These are phyloP conservation scores for Cordyceps militaris DNA, from an alignment of 2,329 filamentous ascomycete genomes.

Conservation along the genomic window DNA sequence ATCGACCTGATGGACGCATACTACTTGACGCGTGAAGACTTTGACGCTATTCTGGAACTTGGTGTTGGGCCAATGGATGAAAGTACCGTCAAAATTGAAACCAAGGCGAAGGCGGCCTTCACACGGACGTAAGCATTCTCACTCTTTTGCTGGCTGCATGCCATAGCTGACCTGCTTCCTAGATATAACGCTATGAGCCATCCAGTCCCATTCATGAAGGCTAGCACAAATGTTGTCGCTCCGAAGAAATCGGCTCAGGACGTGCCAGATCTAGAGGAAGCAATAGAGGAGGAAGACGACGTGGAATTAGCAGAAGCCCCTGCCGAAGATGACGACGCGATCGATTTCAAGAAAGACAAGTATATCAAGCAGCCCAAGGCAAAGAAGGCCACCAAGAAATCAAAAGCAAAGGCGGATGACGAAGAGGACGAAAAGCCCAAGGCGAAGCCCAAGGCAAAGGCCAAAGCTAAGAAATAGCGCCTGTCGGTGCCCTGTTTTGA, in stretches of 20 bases:
- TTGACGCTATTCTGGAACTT: conserved; percentile 85
- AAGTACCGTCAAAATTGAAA: conserved; percentile 67
- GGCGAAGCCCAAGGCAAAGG: conserved; percentile 44
- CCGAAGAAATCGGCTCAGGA: conserved; percentile 67
- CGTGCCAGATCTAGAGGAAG: conserved; percentile 90
- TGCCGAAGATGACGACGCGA: conserved; percentile 65
- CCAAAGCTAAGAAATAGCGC: conserved; percentile 18
- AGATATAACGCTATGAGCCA: conserved; percentile 84
- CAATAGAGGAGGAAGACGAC: conserved; percentile 84
- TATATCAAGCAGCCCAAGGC: conserved; percentile 88
- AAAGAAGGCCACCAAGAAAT: conserved; percentile 44
- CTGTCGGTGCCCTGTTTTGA: not conserved
- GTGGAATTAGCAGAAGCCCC: conserved; percentile 52
- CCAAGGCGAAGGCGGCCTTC: conserved; percentile 81
- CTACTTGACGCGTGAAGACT: conserved; percentile 89
- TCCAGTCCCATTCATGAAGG: conserved; percentile 94
- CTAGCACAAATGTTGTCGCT: conserved; percentile 59
- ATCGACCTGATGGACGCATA: conserved; percentile 98
- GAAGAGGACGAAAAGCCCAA: conserved; percentile 49
- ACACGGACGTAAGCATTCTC: conserved; percentile 67
- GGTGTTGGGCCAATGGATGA: conserved; percentile 80
- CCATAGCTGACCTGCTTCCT: conserved; percentile 13
- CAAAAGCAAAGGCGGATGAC: conserved; percentile 35
- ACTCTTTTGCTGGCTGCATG: not conserved
- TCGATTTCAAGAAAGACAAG: conserved; percentile 90